Conservation (phyloP, 192 early-diverging fungal genomes). For the Backusella luteola region DNA sequence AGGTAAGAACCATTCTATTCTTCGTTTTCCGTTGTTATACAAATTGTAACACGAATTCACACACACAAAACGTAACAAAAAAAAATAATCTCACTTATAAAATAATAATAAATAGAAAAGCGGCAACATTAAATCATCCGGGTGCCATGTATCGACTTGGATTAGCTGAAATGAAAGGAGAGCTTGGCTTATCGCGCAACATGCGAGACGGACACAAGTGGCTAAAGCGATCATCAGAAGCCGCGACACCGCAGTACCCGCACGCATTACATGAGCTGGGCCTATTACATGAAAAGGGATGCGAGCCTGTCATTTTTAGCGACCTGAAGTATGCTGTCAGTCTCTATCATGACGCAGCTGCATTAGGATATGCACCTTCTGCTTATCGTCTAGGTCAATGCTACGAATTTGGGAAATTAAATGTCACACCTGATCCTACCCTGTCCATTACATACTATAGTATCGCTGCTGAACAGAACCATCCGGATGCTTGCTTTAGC, state of each 20-base stretch:
- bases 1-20: background rate
- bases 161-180: conserved; percentile 41
- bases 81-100: background rate
- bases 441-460: conserved; percentile 54
- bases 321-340: conserved; percentile 57
- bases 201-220: conserved; percentile 61
- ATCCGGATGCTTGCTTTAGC: conserved; percentile 58
- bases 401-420: conserved; percentile 56
- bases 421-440: conserved; percentile 45
- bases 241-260: conserved; percentile 55
- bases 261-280: conserved; percentile 61
- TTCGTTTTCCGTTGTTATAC: background rate
- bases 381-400: conserved; percentile 56
- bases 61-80: background rate
- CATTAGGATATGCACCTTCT: conserved; percentile 62
- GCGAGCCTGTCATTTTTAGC: conserved; percentile 42
- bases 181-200: conserved; percentile 50
- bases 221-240: conserved; percentile 58
- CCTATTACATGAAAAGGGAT: conserved; percentile 54
- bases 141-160: conserved; percentile 63
- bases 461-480: conserved; percentile 54
- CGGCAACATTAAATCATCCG: conserved; percentile 45
- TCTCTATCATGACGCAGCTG: conserved; percentile 56
- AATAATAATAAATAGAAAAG: conserved; percentile 23
- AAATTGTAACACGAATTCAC: background rate